Evolutionary conservation across 225 moss, liverwort and hornwort species (phyloP).

Genomic region (Physcomitrium patens): DNA sequence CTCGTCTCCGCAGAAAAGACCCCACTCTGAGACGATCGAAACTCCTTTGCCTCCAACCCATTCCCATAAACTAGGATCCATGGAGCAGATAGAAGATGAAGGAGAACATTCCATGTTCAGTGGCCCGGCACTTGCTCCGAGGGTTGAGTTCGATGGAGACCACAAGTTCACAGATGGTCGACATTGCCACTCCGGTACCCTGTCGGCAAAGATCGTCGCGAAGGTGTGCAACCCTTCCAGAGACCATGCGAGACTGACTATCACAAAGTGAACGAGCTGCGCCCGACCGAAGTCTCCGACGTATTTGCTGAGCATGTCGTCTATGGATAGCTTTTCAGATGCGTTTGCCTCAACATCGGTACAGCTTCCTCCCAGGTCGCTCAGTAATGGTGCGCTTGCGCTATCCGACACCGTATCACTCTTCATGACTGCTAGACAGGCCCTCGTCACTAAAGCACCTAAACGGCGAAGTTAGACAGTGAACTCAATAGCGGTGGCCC

Average conservation of each 20-base stretch:
- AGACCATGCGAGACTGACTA: conserved; percentile 78
- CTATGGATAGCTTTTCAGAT: conserved; percentile 58
- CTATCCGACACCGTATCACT: not conserved
- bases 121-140: conserved; percentile 22
- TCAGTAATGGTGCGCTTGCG: conserved; percentile 34
- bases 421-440: too few species aligned
- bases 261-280: conserved; percentile 71
- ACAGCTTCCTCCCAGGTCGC: not conserved
- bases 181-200: conserved; percentile 70
- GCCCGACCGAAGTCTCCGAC: conserved; percentile 83
- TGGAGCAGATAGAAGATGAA: conserved; percentile 55
- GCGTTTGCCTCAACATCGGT: conserved; percentile 9
- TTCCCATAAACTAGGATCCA: conserved; percentile 68
- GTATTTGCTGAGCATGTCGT: conserved; percentile 71
- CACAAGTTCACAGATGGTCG: conserved; percentile 11
- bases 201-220: conserved; percentile 81
- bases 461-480: too few species aligned
- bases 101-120: conserved; percentile 46
- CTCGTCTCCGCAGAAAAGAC: conserved; percentile 74
- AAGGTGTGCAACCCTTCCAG: conserved; percentile 62
- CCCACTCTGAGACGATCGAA: conserved; percentile 77
- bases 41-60: conserved; percentile 58
- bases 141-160: conserved; percentile 6
- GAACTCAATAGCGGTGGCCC: too few species aligned
- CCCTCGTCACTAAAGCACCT: too few species aligned